Evolutionary conservation across 495 filamentous ascomycete genomes (phyloP).

Genomic region (Astrothelium subdiscretum): DNA sequence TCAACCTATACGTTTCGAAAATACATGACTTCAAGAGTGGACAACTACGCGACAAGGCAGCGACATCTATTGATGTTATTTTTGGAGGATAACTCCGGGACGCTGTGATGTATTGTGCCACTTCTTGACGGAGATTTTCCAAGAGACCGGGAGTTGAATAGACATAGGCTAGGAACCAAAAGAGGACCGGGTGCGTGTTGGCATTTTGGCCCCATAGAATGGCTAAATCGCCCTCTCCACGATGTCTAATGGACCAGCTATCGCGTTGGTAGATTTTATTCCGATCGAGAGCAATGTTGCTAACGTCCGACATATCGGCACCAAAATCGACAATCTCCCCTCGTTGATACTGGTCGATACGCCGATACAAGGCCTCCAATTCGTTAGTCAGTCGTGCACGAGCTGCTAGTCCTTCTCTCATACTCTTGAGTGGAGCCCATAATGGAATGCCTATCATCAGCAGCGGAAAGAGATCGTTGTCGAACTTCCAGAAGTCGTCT

Average conservation of each 20-base stretch:
- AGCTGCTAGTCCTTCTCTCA: conserved; percentile 9
- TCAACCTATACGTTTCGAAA: not conserved
- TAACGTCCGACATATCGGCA: not conserved
- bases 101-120: not conserved
- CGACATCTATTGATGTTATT: not conserved
- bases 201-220: conserved; percentile 6
- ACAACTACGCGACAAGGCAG: not conserved
- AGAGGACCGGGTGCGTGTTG: conserved; percentile 4
- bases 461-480: conserved; percentile 13
- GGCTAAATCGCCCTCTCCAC: not conserved
- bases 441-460: conserved; percentile 12
- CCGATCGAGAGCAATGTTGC: conserved; percentile 2
- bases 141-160: not conserved
- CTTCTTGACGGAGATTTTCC: not conserved
- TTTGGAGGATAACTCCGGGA: not conserved
- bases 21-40: not conserved
- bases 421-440: conserved; percentile 13
- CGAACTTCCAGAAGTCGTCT: conserved; percentile 13
- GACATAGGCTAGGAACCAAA: not conserved
- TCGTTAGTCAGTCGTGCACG: conserved; percentile 4
- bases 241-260: not conserved
- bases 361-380: not conserved
- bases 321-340: not conserved
- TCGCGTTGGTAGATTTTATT: conserved; percentile 11
- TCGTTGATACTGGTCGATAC: not conserved